These are phyloP conservation scores for Coemansia sp. DNA, from an alignment of 192 early-diverging fungal species.

Conservation along the genomic window DNA sequence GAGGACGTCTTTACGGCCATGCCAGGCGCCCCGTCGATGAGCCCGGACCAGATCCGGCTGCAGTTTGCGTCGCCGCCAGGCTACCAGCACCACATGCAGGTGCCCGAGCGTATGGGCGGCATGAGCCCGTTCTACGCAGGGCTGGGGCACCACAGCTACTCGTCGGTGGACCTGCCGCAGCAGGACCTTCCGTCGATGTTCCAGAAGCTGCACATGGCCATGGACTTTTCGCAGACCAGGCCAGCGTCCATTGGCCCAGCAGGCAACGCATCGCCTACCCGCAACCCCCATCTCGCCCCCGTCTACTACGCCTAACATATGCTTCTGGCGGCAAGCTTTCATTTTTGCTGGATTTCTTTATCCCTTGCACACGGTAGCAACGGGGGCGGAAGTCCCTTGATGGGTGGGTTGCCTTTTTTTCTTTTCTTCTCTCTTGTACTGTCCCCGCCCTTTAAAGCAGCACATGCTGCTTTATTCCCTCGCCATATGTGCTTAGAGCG, in stretches of 20 bases:
- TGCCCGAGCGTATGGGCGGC: too few species aligned
- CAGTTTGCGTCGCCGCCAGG: background rate
- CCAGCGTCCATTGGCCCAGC: slow-evolving; percentile 16
- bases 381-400: too few species aligned
- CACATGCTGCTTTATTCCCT: too few species aligned
- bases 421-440: slow-evolving; percentile 3
- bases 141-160: slow-evolving; percentile 7
- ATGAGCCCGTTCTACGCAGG: too few species aligned
- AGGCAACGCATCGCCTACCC: background rate
- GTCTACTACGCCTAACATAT: slow-evolving; percentile 40
- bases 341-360: too few species aligned
- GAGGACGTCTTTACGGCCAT: slow-evolving; percentile 27
- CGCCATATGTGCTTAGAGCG: too few species aligned
- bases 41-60: slow-evolving; percentile 4
- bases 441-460: too few species aligned
- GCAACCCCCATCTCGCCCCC: slow-evolving; percentile 19
- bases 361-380: background rate
- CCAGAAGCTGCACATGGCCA: slow-evolving; percentile 40
- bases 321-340: slow-evolving; percentile 10
- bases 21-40: background rate
- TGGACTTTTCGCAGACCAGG: slow-evolving; percentile 24
- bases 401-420: background rate
- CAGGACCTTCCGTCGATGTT: slow-evolving; percentile 24
- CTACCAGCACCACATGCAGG: background rate
- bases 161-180: slow-evolving; percentile 19